Evolutionary conservation across 495 filamentous ascomycete species (phyloP).

Genomic region (Podospora bellae-mahoneyi): DNA sequence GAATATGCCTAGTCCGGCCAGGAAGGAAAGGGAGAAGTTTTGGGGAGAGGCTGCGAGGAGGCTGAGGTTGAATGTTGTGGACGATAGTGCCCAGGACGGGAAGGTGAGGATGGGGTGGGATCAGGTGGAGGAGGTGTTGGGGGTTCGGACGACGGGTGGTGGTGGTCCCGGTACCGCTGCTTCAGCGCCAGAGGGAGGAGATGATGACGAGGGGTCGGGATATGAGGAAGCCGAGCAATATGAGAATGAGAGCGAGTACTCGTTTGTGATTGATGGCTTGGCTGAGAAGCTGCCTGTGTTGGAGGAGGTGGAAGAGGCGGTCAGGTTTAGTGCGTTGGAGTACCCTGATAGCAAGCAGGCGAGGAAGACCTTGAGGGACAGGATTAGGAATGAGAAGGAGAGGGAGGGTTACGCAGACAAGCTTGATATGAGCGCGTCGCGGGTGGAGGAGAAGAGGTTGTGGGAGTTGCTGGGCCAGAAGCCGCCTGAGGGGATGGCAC

Average conservation of each 20-base stretch:
- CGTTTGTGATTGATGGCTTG: not conserved
- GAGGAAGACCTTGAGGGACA: constrained; percentile 22
- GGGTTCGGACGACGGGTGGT: no score
- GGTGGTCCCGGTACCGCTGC: no score
- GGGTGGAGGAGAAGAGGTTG: constrained; percentile 53
- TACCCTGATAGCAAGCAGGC: constrained; percentile 17
- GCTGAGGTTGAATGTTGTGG: constrained; percentile 52
- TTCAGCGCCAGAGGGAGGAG: constrained; percentile 50
- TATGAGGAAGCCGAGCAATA: constrained; percentile 24
- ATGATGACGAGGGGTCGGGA: constrained; percentile 24
- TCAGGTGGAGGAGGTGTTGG: no score
- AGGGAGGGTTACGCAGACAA: constrained; percentile 54
- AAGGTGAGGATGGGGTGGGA: no score
- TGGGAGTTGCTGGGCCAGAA: constrained; percentile 48
- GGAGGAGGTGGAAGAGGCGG: constrained; percentile 28
- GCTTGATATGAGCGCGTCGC: constrained; percentile 50
- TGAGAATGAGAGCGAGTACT: constrained; percentile 11
- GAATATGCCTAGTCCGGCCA: constrained; percentile 26
- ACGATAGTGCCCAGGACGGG: not conserved
- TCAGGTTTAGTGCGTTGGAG: constrained; percentile 30
- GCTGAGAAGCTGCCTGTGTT: constrained; percentile 21
- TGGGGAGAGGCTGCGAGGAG: constrained; percentile 61
- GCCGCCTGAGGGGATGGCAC: constrained; percentile 61
- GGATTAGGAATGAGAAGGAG: constrained; percentile 33
- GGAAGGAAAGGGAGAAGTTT: constrained; percentile 35